Percentiles rank a stretch among this genome's conserved stretches.
Conservation (phyloP, 2,329 filamentous ascomycete species). For the Aspergillus ruber region DNA sequence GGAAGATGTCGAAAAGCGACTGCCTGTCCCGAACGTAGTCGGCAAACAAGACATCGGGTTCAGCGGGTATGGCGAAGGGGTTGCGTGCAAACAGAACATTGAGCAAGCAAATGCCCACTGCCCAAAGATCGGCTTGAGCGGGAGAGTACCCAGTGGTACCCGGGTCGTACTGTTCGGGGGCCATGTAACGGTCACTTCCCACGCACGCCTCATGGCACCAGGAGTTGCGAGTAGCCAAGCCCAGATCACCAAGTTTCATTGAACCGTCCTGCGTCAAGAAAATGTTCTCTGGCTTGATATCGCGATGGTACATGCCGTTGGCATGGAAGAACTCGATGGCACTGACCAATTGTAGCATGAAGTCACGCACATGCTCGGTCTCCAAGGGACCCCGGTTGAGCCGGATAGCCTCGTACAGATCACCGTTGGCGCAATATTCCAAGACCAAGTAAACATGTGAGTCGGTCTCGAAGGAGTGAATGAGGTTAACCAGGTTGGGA, state of each 20-base stretch:
- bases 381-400: constrained; percentile 79
- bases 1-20: constrained; percentile 95
- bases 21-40: constrained; percentile 93
- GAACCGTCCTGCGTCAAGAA: constrained; percentile 79
- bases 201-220: constrained; percentile 93
- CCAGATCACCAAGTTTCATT: constrained; percentile 97
- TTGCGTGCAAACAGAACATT: constrained; percentile 97
- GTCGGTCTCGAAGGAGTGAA: constrained; percentile 86
- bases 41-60: constrained; percentile 84
- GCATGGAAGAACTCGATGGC: constrained; percentile 85
- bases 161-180: constrained; percentile 94
- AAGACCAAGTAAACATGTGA: constrained; percentile 86
- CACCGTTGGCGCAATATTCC: constrained; percentile 91
- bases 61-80: constrained; percentile 83
- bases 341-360: constrained; percentile 91
- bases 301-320: constrained; percentile 88
- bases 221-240: constrained; percentile 77
- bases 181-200: constrained; percentile 98
- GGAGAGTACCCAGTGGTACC: constrained; percentile 82
- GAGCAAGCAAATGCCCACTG: constrained; percentile 89
- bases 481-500: constrained; percentile 86
- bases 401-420: constrained; percentile 95
- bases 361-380: constrained; percentile 92
- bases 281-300: constrained; percentile 99
- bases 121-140: constrained; percentile 91